These are phyloP conservation scores for Neophaeococcomyces aloes DNA, from an alignment of 2,329 filamentous ascomycete species.

Conservation along the genomic window DNA sequence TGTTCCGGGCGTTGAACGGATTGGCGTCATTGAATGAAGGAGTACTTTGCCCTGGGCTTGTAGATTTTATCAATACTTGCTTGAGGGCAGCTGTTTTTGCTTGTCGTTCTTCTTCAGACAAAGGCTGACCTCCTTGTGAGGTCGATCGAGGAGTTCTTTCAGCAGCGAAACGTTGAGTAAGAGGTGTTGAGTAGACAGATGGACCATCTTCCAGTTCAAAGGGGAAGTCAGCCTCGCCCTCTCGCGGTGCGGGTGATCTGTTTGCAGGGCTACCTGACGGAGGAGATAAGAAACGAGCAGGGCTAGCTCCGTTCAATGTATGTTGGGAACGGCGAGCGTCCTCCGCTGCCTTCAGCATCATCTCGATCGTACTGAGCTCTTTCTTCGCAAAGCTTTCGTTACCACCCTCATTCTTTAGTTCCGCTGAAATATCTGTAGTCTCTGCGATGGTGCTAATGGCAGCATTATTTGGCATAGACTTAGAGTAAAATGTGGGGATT, in stretches of 20 bases:
- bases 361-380: conserved; percentile 69
- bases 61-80: conserved; percentile 33
- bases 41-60: not conserved
- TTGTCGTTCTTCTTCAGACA: conserved; percentile 32
- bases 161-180: conserved; percentile 37
- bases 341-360: conserved; percentile 74
- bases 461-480: conserved; percentile 56
- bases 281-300: conserved; percentile 42
- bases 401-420: conserved; percentile 23
- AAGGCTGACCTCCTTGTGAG: conserved; percentile 21
- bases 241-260: conserved; percentile 36
- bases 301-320: conserved; percentile 42
- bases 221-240: conserved; percentile 50
- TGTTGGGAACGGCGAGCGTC: conserved; percentile 46
- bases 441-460: conserved; percentile 28
- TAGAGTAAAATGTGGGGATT: conserved; percentile 78
- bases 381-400: conserved; percentile 28
- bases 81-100: conserved; percentile 37
- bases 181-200: conserved; percentile 55
- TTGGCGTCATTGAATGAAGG: conserved; percentile 26
- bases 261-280: conserved; percentile 31
- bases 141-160: conserved; percentile 29
- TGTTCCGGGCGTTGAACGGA: conserved; percentile 21
- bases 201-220: conserved; percentile 55
- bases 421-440: conserved; percentile 32